Evolutionary conservation across 768 basidiomycete species (phyloP), one percentile per base, ranked within the genome.

Genomic region (Lentinus brumalis): DNA sequence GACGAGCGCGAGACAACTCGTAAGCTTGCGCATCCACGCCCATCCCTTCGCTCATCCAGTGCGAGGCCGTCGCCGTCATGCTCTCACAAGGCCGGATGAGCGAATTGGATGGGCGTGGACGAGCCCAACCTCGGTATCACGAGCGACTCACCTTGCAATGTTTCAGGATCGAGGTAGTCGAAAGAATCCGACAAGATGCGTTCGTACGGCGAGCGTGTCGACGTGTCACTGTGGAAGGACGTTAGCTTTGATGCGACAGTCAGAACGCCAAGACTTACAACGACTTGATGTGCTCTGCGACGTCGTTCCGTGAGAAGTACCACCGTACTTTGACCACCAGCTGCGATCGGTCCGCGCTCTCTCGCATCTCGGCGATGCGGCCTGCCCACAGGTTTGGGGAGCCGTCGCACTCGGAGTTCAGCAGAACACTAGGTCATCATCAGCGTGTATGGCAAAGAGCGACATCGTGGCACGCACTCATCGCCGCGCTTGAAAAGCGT

Each of bases 231-330:
- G 5, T 9, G 5, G 53, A 32, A 32, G 40, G 32, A 14, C n/a
- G 12, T 11, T 26, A 26, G 21, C 21, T 26, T 26, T 26, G 2
- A 26, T 26, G 21, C 21, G 21, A 26, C 21, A 26, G 21, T 26
- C 21, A 18, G 35, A 42, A 9, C 10, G 18, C 12, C 35, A 54
- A 9, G 10, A 56, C 66, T 51, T 32, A 67, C 66, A 67, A 67
- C 1, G 46, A 49, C 40, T 58, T 64, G 40, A 59, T 16, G 10
- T 50, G 39, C 5, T 50, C 44, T 15, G 45, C 26, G 4, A 62
- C 32, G 46, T 67, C 66, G 14, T 57, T 59, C 3, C 56, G 50
- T 0, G 66, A 65, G 58, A 56, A 67, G 41, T 65, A 65, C 66
- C 66, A 67, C 1, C 31, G 40, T 1, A 67, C 50, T 30, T 59